Evolutionary conservation across 306 rosid genomes (phyloP).

Genomic region (Pyrus bretschneideri): DNA sequence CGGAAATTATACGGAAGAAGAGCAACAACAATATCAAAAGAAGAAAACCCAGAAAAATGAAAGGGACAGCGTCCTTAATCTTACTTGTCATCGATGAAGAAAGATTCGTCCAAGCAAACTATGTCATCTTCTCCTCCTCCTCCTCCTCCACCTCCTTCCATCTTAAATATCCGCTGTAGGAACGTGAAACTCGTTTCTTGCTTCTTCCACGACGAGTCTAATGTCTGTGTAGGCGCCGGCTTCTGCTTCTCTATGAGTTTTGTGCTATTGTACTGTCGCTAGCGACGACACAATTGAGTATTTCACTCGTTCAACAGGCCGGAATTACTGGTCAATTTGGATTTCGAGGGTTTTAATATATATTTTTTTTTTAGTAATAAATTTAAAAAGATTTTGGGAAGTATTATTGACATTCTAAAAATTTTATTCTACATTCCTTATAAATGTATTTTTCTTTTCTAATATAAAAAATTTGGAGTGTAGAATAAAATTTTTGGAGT

Average conservation of each 20-base stretch:
- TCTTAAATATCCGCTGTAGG: background rate
- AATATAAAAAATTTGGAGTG: no score
- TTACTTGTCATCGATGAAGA: slow-evolving; percentile 74
- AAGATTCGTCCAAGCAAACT: slow-evolving; percentile 68
- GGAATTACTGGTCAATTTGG: no score
- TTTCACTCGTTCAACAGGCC: no score
- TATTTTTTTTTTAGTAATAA: no score
- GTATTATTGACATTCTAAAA: no score
- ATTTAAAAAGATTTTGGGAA: no score
- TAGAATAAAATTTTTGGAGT: no score
- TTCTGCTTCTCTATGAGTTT: background rate
- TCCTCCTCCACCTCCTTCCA: background rate
- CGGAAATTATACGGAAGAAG: background rate
- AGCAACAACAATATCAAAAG: background rate
- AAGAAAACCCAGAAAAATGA: background rate
- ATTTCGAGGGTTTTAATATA: no score
- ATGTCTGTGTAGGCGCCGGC: background rate
- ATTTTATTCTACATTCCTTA: no score
- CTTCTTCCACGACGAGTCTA: background rate
- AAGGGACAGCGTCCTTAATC: background rate
- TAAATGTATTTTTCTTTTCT: no score
- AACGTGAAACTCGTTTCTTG: background rate
- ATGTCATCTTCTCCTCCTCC: slow-evolving; percentile 52
- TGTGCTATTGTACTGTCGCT: background rate
- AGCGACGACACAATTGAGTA: no score